These are phyloP conservation scores for Neltuma alba DNA, from an alignment of 306 rosid species.

Conservation along the genomic window DNA sequence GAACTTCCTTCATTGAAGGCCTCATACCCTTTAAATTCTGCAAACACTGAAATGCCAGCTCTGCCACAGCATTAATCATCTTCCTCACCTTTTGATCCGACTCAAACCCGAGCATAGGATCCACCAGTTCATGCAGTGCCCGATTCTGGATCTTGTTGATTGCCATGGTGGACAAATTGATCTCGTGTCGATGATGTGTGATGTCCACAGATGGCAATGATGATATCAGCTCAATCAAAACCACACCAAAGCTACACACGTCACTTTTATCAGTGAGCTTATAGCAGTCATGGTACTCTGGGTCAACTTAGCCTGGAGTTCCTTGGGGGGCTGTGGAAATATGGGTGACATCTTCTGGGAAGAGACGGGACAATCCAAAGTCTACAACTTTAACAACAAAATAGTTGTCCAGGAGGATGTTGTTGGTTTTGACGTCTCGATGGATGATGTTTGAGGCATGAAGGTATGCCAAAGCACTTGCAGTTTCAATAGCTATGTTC, in stretches of 20 bases:
- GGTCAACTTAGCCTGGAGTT: slow-evolving; percentile 95
- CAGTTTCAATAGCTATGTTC: slow-evolving; percentile 79
- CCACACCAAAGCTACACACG: slow-evolving; percentile 90
- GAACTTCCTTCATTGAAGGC: slow-evolving; percentile 71
- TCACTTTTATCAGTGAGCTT: slow-evolving; percentile 81
- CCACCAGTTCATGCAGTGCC: slow-evolving; percentile 68
- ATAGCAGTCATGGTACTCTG: slow-evolving; percentile 79
- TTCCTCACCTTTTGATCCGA: slow-evolving; percentile 54
- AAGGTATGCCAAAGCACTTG: slow-evolving; percentile 75
- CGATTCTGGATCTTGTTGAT: slow-evolving; percentile 68
- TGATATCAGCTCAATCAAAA: slow-evolving; percentile 73
- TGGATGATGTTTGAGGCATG: slow-evolving; percentile 77
- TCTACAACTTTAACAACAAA: slow-evolving; percentile 83
- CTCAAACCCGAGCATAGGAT: slow-evolving; percentile 61
- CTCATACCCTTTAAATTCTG: slow-evolving; percentile 67
- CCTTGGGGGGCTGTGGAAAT: slow-evolving; percentile 93
- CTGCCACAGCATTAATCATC: slow-evolving; percentile 72
- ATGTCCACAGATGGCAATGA: slow-evolving; percentile 89
- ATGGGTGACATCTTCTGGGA: slow-evolving; percentile 67
- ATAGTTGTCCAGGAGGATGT: slow-evolving; percentile 70
- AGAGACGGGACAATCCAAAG: slow-evolving; percentile 87
- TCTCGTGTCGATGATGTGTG: slow-evolving; percentile 79
- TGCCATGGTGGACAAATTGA: slow-evolving; percentile 82
- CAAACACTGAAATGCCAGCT: slow-evolving; percentile 80
- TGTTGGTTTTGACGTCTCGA: slow-evolving; percentile 81